Evolutionary conservation across 1,139 yeast genomes (phyloP).

Genomic region (Sugiyamaella neomexicana): DNA sequence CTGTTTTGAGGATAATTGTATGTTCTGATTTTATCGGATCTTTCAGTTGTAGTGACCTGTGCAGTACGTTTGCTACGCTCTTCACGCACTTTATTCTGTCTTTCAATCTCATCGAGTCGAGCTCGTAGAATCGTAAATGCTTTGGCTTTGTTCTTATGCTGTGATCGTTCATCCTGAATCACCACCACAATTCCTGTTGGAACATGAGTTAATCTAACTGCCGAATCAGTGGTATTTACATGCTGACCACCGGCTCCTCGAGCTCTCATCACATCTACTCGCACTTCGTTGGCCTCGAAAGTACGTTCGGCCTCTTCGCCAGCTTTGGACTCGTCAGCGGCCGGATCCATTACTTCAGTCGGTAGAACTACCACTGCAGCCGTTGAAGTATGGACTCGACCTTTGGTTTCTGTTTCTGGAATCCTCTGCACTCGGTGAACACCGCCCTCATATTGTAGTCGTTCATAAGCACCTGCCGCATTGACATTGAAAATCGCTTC

Average conservation of each 20-base stretch:
- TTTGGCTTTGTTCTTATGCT: conserved; percentile 92
- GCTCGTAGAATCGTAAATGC: conserved; percentile 84
- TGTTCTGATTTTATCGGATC: conserved; percentile 92
- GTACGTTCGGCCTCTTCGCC: conserved; percentile 64
- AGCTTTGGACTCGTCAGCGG: conserved; percentile 27
- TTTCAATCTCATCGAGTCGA: conserved; percentile 77
- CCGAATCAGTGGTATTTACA: conserved; percentile 96
- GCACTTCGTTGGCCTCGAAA: conserved; percentile 82
- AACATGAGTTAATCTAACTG: conserved; percentile 86
- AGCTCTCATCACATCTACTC: conserved; percentile 94
- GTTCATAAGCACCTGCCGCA: conserved; percentile 73
- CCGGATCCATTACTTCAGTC: conserved; percentile 62
- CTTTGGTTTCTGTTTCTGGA: conserved; percentile 91
- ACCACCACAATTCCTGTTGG: conserved; percentile 88
- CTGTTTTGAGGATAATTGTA: conserved; percentile 92
- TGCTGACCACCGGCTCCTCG: conserved; percentile 99
- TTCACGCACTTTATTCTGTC: conserved; percentile 60
- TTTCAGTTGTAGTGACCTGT: conserved; percentile 84
- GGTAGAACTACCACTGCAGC: conserved; percentile 95
- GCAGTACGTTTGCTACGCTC: conserved; percentile 71
- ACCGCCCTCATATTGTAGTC: conserved; percentile 83
- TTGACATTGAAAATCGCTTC: conserved; percentile 79
- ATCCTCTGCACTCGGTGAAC: conserved; percentile 95
- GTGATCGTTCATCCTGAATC: conserved; percentile 95
- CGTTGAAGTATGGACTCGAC: conserved; percentile 92